A percentile compares a stretch with the other conserved stretches of the same genome.
These are phyloP conservation scores for Pseudonitzschia multiseries DNA, from an alignment of 108 stramenopile genomes.

Conservation along the genomic window DNA sequence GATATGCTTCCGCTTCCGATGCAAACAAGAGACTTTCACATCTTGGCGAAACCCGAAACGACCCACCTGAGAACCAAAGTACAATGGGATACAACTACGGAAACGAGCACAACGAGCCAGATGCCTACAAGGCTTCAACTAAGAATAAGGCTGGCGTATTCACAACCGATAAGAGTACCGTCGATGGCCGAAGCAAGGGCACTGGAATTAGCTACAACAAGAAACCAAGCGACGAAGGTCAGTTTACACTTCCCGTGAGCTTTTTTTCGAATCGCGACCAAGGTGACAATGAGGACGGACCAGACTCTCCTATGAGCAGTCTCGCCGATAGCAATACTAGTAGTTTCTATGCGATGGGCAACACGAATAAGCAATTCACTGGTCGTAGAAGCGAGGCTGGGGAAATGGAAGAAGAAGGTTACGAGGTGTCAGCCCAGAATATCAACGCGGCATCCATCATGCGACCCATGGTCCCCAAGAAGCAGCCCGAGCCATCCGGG, in stretches of 20 bases:
- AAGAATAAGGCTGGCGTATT: constrained; percentile 19
- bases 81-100: constrained; percentile 11
- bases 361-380: constrained; percentile 9
- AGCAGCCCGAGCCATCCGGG: background rate
- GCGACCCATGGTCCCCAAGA: background rate
- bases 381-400: constrained; percentile 20
- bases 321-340: constrained; percentile 32
- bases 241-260: constrained; percentile 23
- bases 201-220: constrained; percentile 10
- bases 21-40: constrained; percentile 9
- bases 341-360: constrained; percentile 27
- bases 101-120: constrained; percentile 12
- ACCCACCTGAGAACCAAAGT: constrained; percentile 29
- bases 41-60: background rate
- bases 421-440: background rate
- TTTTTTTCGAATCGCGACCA: constrained; percentile 27
- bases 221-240: constrained; percentile 10
- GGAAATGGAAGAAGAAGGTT: constrained; percentile 1
- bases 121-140: constrained; percentile 27
- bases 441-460: background rate
- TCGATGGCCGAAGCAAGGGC: background rate
- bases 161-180: constrained; percentile 4
- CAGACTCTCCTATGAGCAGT: constrained; percentile 25
- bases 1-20: background rate
- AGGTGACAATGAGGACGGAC: constrained; percentile 15